Evolutionary conservation across 257 asterid genomes (phyloP).

Genomic region (Echium plantagineum): DNA sequence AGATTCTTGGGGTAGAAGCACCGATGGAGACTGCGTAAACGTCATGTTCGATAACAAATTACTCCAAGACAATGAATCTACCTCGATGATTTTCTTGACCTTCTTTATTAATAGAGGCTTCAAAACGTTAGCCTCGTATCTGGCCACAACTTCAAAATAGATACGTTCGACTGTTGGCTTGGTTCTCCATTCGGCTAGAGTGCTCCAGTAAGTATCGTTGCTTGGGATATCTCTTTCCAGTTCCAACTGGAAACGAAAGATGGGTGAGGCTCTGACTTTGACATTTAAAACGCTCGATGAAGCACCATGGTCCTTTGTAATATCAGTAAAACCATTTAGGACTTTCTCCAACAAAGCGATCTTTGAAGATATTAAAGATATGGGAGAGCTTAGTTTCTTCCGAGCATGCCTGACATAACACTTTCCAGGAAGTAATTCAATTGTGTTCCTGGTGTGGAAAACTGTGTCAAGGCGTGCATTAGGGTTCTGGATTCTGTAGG

Average conservation of each 20-base stretch:
- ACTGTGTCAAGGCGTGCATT: conserved; percentile 26
- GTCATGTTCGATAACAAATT: conserved; percentile 65
- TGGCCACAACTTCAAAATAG: conserved; percentile 51
- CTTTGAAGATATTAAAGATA: conserved; percentile 24
- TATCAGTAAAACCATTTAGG: conserved; percentile 23
- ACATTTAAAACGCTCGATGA: conserved; percentile 30
- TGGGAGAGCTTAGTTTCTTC: conserved; percentile 20
- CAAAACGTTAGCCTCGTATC: conserved; percentile 43
- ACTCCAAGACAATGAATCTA: conserved; percentile 57
- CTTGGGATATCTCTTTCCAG: conserved; percentile 41
- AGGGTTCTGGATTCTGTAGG: conserved; percentile 44
- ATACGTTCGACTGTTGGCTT: conserved; percentile 51
- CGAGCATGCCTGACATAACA: conserved; percentile 33
- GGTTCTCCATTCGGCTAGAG: conserved; percentile 76
- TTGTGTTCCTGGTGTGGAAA: conserved; percentile 23
- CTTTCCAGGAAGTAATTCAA: conserved; percentile 49
- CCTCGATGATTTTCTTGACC: conserved; percentile 35
- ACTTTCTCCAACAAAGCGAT: conserved; percentile 34
- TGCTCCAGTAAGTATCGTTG: conserved; percentile 57
- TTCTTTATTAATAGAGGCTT: conserved; percentile 44
- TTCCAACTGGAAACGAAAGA: conserved; percentile 61
- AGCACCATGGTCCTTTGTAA: conserved; percentile 13
- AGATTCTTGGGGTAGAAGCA: conserved; percentile 59
- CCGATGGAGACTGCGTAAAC: conserved; percentile 58
- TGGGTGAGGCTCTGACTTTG: conserved; percentile 32